Evolutionary conservation across 805 yeast genomes (phyloP).

Genomic region (Suhomyces kilbournensis): DNA sequence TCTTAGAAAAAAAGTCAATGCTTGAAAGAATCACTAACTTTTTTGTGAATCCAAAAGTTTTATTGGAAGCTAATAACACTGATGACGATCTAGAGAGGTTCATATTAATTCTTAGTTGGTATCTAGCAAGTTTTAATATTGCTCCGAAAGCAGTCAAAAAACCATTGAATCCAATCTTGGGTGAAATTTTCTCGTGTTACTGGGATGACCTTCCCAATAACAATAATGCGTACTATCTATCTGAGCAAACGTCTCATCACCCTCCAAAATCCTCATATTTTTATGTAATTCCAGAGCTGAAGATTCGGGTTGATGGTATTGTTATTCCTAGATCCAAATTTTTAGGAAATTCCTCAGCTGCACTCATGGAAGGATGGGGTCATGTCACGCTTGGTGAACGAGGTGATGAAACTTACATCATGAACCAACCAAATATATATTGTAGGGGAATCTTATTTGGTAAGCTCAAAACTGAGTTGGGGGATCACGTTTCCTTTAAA

Average conservation of each 20-base stretch:
- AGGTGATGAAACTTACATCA: conserved; percentile 72
- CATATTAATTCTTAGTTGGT: conserved; percentile 77
- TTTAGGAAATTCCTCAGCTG: conserved; percentile 94
- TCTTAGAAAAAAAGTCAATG: conserved; percentile 93
- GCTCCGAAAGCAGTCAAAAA: conserved; percentile 98
- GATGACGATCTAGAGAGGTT: conserved; percentile 67
- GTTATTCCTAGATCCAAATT: conserved; percentile 85
- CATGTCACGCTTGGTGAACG: conserved; percentile 65
- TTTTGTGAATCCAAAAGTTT: conserved; percentile 72
- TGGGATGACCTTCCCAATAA: conserved; percentile 82
- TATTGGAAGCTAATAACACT: conserved; percentile 63
- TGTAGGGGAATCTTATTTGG: conserved; percentile 94
- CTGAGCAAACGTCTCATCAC: conserved; percentile 97
- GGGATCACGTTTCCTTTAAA: conserved; percentile 82
- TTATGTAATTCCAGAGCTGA: conserved; percentile 75
- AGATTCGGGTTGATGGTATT: conserved; percentile 84
- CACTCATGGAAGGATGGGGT: conserved; percentile 91
- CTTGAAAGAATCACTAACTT: conserved; percentile 91
- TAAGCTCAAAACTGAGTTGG: conserved; percentile 82
- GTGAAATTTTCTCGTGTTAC: conserved; percentile 85
- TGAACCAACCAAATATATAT: conserved; percentile 95
- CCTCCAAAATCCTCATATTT: conserved; percentile 98
- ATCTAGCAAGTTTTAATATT: conserved; percentile 94
- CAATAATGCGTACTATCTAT: conserved; percentile 70
- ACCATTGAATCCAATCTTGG: conserved; percentile 91